These are phyloP conservation scores for Annulohypoxylon moriforme DNA, from an alignment of 495 filamentous ascomycete species.

Conservation along the genomic window DNA sequence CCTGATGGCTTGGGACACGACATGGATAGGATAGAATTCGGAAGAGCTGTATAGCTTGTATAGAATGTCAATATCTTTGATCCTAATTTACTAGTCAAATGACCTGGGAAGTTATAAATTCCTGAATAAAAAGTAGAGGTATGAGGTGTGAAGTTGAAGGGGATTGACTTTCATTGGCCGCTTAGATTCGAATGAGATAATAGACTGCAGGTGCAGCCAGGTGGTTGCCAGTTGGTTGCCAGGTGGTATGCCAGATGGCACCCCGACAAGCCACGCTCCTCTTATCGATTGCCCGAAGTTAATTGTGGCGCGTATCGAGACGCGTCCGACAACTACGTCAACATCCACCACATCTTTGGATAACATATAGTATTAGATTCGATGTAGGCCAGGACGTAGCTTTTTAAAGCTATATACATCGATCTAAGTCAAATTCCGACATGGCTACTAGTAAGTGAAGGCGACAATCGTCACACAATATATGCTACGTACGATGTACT, in stretches of 20 bases:
- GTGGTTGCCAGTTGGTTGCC: not conserved
- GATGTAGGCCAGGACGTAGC: not conserved
- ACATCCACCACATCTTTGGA: not conserved
- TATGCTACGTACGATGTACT: slow-evolving; percentile 33
- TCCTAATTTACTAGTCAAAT: no score
- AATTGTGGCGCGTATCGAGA: slow-evolving; percentile 38
- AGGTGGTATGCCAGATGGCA: no score
- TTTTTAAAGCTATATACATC: not conserved
- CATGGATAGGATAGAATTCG: slow-evolving; percentile 1
- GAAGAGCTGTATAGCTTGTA: not conserved
- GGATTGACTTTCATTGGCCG: not conserved
- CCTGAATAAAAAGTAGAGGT: not conserved
- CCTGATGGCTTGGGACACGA: slow-evolving; percentile 5
- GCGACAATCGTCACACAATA: not conserved
- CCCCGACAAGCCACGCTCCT: not conserved
- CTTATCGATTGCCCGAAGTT: slow-evolving; percentile 10
- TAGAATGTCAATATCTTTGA: no score
- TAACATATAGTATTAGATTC: not conserved
- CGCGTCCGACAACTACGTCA: slow-evolving; percentile 30
- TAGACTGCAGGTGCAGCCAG: not conserved
- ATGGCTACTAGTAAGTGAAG: slow-evolving; percentile 47
- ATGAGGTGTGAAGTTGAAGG: not conserved
- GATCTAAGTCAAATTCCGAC: not conserved
- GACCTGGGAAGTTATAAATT: not conserved
- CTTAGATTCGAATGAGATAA: not conserved